Base-by-base conservation (phyloP, 1,284 basidiomycete genomes). In the Wolfiporia cocos region DNA sequence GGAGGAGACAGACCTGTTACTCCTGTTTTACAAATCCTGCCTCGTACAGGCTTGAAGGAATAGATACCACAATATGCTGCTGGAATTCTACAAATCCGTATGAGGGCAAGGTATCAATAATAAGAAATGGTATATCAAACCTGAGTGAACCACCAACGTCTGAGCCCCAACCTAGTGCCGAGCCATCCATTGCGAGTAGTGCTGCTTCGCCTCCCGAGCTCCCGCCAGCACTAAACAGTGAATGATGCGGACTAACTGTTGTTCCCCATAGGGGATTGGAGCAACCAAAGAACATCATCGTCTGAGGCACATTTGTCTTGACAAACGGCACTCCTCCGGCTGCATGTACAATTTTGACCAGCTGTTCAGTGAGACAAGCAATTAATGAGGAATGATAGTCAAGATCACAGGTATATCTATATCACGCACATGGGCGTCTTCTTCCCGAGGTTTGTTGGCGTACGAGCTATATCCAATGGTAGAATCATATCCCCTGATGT, bases 201-300 rank as follows among this genome's bases (percentile, higher is more conserved):
- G 86, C 86, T 0, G 65, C 86, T 58, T 92, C 89, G 34, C 89
- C 90, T 6, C 90, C 90, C 4, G 81, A 81, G 32, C 78, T 83
- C 3, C 90, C 91, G 18, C 91, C 90, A 39, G 71, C 75, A 0
- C 82, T 84, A 54, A 83, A 81, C 1, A 67, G 59, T 9, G 69
- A 59, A 44, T 73, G 76, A 64, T 80, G 80, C 0, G 91, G 90
- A 56, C 92, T 91, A 23, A 67, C 65, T 0, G 87, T 80, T 11
- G 71, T 65, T 0, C 89, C 89, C 70, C 83, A 94, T 5, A 93
- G 63, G 2, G 89, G 86, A 57, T 94, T 94, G n/a, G 62, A 64
- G 56, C 89, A 91, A 62, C 95, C 92, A 53, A 92, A 92, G 2
- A 85, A 76, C 46, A 93, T 76, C 71, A 94, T 78, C 0, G 88